Evolutionary conservation across 2,329 filamentous ascomycete species (phyloP), one percentile per base, ranked within the genome.

Genomic region (Alternaria sp.): DNA sequence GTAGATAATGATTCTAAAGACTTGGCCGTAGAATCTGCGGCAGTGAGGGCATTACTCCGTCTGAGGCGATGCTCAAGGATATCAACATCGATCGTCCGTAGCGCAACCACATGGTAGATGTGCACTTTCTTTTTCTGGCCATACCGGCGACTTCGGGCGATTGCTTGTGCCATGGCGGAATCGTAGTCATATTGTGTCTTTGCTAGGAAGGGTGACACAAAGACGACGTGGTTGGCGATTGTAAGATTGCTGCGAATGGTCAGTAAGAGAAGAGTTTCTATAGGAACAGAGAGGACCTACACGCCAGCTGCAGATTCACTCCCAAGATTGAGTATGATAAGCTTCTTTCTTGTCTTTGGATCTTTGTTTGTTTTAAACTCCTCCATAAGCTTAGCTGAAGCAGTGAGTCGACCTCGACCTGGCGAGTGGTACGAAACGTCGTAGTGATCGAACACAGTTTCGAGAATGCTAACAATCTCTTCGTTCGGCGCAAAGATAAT

Each of bases 41-140:
- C 44, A 5, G 57, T 58, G 10, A 76, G 66, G 27, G 62, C 70
- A n/a, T 72, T 59, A 16, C 27, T 44, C 1, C 79, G 72, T 14
- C 73, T 74, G 57, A 83, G 80, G 2, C 80, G 75, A 43, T 81
- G 80, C 64, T 84, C 80, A 1, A 84, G 62, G 16, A 84, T 80
- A 59, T 84, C 81, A 1, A 84, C 79, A 38, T 84, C 82, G 40
- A 84, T 81, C 1, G 82, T 84, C 74, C 96, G 90, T 73, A 97
- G 90, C 11, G 93, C 95, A 9, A 97, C 89, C 20, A 98, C 89
- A 2, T 94, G 84, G 69, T 89, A 89, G 16, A 89, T 82, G 54
- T 86, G 80, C 2, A 91, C 88, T 2, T 74, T 72, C 66, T 84
- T 86, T 38, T 77, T 75, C 69, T 91, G 89, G 0, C 87, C 85